Base-by-base conservation (phyloP, 2,329 filamentous ascomycete species). In the Exophiala spinifera region DNA sequence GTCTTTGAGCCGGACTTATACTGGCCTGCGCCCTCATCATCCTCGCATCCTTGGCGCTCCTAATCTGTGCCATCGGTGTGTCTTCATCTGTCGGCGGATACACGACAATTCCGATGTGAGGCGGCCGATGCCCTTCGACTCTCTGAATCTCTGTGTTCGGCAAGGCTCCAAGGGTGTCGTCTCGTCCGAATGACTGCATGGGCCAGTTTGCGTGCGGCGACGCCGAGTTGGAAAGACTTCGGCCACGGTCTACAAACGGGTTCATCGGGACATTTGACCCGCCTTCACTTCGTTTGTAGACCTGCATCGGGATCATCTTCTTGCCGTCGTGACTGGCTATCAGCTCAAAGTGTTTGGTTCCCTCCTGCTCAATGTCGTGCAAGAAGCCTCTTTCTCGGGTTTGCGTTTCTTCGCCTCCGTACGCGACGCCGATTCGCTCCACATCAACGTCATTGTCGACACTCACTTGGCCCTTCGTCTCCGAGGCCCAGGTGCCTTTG, bases 331-430 rank as follows among this genome's bases (percentile, higher is more conserved):
- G 51, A 34, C 54, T 58, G 36, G 55, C 40, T 7, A 55, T 42
- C 89, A 96, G 65, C 87, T 96, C 36, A 87, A 86, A 45, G 95
- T 84, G 0, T 91, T 91, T 63, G 95, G 82, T 21, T 89, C 79
- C 59, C 84, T 55, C 84, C 80, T 55, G 76, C 72, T 0, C 87
- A 5, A 53, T 50, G 13, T 55, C 57, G 14, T 45, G 34, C 46
- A 57, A 14, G 39, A 57, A 60, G 19, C 51, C 37, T 36, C 46
- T n/a, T 31, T 53, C 15, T 28, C 55, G 15, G n/a, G 33, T 13
- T 46, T 50, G 36, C 36, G 44, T 43, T 37, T 44, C 31, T 4
- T 10, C n/a, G 14, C 46, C 39, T 21, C 49, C 46, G 1, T 51
- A 28, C 0, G 43, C 46, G 6, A 57, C 37, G 5, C 46, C 52